phyloP scores from a whole-genome alignment of 257 asterid species.

The Lycium barbarum region DNA sequence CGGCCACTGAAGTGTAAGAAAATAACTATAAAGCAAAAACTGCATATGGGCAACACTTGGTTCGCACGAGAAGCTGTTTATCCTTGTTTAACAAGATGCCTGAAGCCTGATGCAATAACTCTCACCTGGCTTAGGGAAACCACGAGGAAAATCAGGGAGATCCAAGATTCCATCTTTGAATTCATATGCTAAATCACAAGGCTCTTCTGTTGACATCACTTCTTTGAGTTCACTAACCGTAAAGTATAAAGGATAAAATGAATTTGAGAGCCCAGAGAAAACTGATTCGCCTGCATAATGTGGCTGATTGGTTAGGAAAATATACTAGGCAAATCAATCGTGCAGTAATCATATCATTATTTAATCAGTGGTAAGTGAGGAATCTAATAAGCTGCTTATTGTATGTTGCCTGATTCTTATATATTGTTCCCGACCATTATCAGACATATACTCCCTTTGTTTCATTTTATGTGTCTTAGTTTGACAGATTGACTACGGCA shows the following conservation, averaged over 20 bases:
- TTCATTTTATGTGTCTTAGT: not conserved
- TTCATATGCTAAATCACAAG: slow-evolving; percentile 88
- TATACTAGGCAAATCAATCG: not conserved
- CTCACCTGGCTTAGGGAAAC: slow-evolving; percentile 81
- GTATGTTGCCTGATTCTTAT: not conserved
- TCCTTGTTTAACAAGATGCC: not conserved
- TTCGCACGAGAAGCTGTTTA: not conserved
- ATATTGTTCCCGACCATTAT: slow-evolving; percentile 16
- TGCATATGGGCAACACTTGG: not conserved
- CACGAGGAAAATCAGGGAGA: slow-evolving; percentile 66
- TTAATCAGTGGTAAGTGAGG: slow-evolving; percentile 3
- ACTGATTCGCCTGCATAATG: slow-evolving; percentile 58
- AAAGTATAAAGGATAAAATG: slow-evolving; percentile 70
- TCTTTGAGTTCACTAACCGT: slow-evolving; percentile 55
- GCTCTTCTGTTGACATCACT: slow-evolving; percentile 86
- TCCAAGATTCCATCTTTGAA: slow-evolving; percentile 74
- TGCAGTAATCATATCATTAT: slow-evolving; percentile 16
- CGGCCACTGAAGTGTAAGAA: slow-evolving; percentile 20
- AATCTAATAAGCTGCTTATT: not conserved
- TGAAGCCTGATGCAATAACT: slow-evolving; percentile 11
- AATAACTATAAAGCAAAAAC: not conserved
- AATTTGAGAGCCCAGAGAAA: slow-evolving; percentile 53
- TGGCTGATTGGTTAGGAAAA: slow-evolving; percentile 5
- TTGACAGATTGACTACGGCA: not conserved
- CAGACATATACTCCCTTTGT: not conserved